phyloP scores from a whole-genome alignment of 2,329 filamentous ascomycete species.

The Golovinomyces cichoracearum region DNA sequence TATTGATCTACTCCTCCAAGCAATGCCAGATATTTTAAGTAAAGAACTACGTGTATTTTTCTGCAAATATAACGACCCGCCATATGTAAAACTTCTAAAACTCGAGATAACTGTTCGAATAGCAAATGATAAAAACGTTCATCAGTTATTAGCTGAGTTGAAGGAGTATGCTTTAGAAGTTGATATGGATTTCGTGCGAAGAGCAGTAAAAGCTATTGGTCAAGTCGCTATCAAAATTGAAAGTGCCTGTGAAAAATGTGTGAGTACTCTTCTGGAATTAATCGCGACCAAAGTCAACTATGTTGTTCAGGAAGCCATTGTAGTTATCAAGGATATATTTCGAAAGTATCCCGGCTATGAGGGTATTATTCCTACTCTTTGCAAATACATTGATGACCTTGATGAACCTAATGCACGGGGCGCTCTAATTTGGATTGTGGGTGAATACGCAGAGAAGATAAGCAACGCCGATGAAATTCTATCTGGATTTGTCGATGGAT shows the following conservation, averaged over 20 bases:
- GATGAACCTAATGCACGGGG: constrained; percentile 82
- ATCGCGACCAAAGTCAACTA: constrained; percentile 98
- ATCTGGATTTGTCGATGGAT: constrained; percentile 70
- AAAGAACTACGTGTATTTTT: constrained; percentile 97
- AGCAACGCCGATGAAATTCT: constrained; percentile 94
- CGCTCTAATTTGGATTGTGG: constrained; percentile 93
- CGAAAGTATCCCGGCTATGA: constrained; percentile 94
- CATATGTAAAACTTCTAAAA: constrained; percentile 92
- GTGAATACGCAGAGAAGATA: constrained; percentile 97
- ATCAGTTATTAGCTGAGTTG: constrained; percentile 76
- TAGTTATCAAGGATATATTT: constrained; percentile 98
- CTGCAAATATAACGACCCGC: constrained; percentile 98
- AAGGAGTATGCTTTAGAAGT: constrained; percentile 97
- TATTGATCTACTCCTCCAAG: constrained; percentile 84
- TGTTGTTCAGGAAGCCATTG: constrained; percentile 89
- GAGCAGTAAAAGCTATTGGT: constrained; percentile 85
- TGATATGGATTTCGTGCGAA: constrained; percentile 93
- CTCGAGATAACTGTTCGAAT: constrained; percentile 98
- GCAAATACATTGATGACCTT: constrained; percentile 86
- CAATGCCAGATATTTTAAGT: constrained; percentile 85
- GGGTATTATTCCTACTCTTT: constrained; percentile 87
- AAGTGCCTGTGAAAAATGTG: constrained; percentile 77
- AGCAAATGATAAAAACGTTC: constrained; percentile 88
- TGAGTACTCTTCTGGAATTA: constrained; percentile 74
- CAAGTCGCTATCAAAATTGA: constrained; percentile 99